phyloP scores from a whole-genome alignment of 352 stramenopile species.

The Phytophthora fragariaefolia region DNA sequence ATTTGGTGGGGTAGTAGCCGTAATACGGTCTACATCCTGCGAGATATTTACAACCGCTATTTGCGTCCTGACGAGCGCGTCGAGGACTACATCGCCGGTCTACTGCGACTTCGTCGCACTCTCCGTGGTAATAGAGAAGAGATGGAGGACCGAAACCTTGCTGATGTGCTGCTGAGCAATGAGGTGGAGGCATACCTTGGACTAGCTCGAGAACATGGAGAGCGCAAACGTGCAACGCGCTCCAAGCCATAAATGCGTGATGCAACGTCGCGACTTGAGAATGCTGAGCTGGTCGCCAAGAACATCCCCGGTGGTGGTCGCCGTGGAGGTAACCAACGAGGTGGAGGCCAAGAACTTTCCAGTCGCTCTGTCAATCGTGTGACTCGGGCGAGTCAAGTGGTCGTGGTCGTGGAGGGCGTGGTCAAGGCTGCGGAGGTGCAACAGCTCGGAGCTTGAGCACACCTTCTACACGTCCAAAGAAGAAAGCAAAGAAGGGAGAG shows the following conservation, averaged over 20 bases:
- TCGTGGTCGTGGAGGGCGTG: not conserved
- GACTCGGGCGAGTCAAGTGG: not conserved
- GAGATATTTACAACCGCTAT: not conserved
- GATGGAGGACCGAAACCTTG: not conserved
- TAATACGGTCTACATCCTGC: not conserved
- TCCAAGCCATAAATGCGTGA: not conserved
- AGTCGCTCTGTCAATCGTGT: no score
- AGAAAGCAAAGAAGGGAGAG: not conserved
- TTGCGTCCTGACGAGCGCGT: not conserved
- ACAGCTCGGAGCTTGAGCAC: not conserved
- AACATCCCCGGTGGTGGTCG: no score
- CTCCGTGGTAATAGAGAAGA: not conserved
- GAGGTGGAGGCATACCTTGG: not conserved
- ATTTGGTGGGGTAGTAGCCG: not conserved
- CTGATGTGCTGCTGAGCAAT: not conserved
- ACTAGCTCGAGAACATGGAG: not conserved
- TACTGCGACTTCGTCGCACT: no score
- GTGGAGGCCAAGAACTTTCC: not conserved
- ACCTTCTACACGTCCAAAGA: no score
- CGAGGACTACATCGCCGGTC: not conserved
- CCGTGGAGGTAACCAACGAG: not conserved
- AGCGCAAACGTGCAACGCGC: not conserved
- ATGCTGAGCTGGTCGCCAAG: not conserved
- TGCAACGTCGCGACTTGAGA: not conserved
- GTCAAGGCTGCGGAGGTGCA: not conserved